Evolutionary conservation across 2,329 filamentous ascomycete genomes (phyloP).

Genomic region (Didymellaceae sp.): DNA sequence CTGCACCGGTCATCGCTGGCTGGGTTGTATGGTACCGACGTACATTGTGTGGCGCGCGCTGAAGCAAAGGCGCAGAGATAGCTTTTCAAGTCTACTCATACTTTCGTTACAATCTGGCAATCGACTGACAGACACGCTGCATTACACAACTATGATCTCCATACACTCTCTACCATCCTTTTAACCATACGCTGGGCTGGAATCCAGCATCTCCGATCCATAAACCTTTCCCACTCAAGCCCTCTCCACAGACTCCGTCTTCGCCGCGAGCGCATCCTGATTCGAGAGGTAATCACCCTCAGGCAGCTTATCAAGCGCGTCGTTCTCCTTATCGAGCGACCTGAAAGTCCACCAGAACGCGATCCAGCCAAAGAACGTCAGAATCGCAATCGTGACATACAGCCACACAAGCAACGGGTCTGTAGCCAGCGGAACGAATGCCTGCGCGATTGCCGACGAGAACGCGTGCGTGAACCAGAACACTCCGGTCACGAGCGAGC

Average conservation of each 20-base stretch:
- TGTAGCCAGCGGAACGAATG: slow-evolving; percentile 27
- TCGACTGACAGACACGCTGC: slow-evolving; percentile 30
- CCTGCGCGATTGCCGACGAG: slow-evolving; percentile 30
- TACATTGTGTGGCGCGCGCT: too few relatives aligned
- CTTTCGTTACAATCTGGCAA: slow-evolving; percentile 35
- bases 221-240: neutral
- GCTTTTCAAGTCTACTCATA: too few relatives aligned
- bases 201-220: too few relatives aligned
- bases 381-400: slow-evolving; percentile 40
- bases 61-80: too few relatives aligned
- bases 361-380: slow-evolving; percentile 38
- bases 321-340: slow-evolving; percentile 37
- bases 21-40: too few relatives aligned
- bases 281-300: slow-evolving; percentile 29
- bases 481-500: slow-evolving; percentile 40
- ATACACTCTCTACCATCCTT: too few relatives aligned
- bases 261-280: slow-evolving; percentile 21
- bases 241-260: slow-evolving; percentile 17
- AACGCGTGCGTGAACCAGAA: slow-evolving; percentile 44
- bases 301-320: slow-evolving; percentile 42
- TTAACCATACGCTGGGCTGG: too few relatives aligned
- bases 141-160: slow-evolving; percentile 38
- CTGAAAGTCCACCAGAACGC: slow-evolving; percentile 41
- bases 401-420: slow-evolving; percentile 34
- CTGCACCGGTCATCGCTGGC: too few relatives aligned